Evolutionary conservation across 768 basidiomycete species (phyloP).

Genomic region (Phylloporus scabripes): DNA sequence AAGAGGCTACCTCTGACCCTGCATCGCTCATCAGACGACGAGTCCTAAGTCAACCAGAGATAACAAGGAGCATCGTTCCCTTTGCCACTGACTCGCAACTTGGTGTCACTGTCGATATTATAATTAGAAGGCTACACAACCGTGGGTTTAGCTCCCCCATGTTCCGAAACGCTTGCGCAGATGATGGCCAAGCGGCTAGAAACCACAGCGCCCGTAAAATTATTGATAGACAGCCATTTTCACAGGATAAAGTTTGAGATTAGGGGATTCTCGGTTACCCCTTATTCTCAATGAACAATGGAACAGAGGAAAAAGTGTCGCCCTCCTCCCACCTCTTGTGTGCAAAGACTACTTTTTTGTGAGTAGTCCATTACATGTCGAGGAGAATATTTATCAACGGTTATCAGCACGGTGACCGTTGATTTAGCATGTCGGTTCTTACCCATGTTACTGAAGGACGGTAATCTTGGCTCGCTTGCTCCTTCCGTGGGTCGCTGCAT

Average conservation of each 20-base stretch:
- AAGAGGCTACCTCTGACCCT: too few species aligned
- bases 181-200: neutral
- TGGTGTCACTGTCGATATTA: too few species aligned
- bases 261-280: too few species aligned
- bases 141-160: neutral
- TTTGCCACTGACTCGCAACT: too few species aligned
- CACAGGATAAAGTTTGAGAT: neutral
- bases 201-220: neutral
- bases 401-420: neutral
- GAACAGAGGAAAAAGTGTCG: too few species aligned
- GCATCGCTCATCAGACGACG: too few species aligned
- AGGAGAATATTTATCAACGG: neutral
- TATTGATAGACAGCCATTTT: neutral
- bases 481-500: neutral
- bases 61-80: too few species aligned
- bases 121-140: neutral
- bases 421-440: neutral
- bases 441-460: neutral
- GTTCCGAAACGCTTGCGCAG: constrained; percentile 1
- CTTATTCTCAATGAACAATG: too few species aligned
- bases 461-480: too few species aligned
- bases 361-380: neutral
- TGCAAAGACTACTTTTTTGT: too few species aligned
- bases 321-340: too few species aligned
- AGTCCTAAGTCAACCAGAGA: too few species aligned